Base-by-base conservation (phyloP, 2,329 filamentous ascomycete species). In the Hymenoscyphus repandus region DNA sequence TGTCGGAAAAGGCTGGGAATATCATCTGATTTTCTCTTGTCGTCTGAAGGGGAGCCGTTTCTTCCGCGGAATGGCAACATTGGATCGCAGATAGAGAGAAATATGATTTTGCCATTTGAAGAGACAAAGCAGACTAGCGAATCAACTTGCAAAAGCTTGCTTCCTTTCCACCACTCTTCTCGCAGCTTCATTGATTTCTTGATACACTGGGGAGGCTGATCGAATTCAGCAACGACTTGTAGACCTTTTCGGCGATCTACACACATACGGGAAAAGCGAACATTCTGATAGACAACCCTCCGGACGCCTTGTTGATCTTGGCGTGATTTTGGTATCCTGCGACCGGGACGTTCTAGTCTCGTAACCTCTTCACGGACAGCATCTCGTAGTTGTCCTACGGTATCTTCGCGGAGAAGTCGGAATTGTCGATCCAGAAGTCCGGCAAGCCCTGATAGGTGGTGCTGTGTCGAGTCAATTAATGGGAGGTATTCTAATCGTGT, bases 371-470 rank as follows among this genome's bases (percentile, higher is more conserved):
- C 55, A 36, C 68, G 67, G 2, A 78, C 70, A 1, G 70, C 70
- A 56, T 80, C 74, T 34, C 75, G 69, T 4, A 82, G 65, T 51
- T 78, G 73, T 0, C 77, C 76, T 0, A 81, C 66, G 0, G 73
- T 78, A 56, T 82, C 78, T 61, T 81, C 75, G 2, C 78, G 70
- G 1, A 81, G 61, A 1, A 82, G 70, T 13, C 79, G 72, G 44
- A 82, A 82, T 48, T 81, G 73, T 49, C 73, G 68, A 60, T 82
- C 78, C 0, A 82, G 61, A 1, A 77, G 69, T 2, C 77, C 75
- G 4, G 62, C 64, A 10, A 78, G 69, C 1, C 75, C 73, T 3
- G 62, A 56, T 11, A 70, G 57, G 53, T 77, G 73, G 52, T 70
- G 68, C 11, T 66, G 63, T 0, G 62, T 62, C 2, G 71, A 60